A percentile compares a stretch with the other conserved stretches of the same genome.
Conservation (phyloP, 2,329 filamentous ascomycete genomes). For the Sporothrix curviconia region DNA sequence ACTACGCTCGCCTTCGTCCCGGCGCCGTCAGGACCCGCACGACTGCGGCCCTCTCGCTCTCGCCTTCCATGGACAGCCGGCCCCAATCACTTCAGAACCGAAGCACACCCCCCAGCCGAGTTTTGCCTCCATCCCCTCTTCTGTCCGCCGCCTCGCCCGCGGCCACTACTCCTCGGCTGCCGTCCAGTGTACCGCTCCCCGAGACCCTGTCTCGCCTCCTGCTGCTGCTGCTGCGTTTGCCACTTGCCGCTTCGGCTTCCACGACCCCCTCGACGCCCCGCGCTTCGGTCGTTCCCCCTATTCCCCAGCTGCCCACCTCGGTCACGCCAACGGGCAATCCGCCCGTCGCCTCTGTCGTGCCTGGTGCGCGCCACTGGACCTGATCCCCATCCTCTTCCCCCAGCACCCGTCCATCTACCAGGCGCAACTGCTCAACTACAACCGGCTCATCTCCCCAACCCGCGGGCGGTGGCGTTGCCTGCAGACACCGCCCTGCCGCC, state of each 20-base stretch:
- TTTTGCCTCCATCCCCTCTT: slow-evolving; percentile 26
- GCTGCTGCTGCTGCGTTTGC: slow-evolving; percentile 18
- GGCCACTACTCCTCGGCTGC: slow-evolving; percentile 20
- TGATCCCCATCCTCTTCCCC: slow-evolving; percentile 51
- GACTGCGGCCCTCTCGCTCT: slow-evolving; percentile 10
- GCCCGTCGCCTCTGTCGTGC: background rate
- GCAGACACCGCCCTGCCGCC: slow-evolving; percentile 50
- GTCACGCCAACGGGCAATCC: background rate
- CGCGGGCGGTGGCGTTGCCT: slow-evolving; percentile 45
- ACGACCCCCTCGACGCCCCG: background rate
- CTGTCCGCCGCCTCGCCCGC: slow-evolving; percentile 30
- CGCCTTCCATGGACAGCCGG: slow-evolving; percentile 45
- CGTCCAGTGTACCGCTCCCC: slow-evolving; percentile 17
- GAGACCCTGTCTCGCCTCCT: slow-evolving; percentile 20
- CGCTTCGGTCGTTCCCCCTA: background rate
- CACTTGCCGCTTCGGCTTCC: background rate
- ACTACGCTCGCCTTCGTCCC: slow-evolving; percentile 1
- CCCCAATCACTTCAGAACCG: slow-evolving; percentile 42
- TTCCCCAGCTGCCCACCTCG: background rate
- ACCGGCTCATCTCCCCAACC: slow-evolving; percentile 55
- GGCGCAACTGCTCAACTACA: slow-evolving; percentile 58
- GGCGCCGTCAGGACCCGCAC: slow-evolving; percentile 11
- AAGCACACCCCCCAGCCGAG: slow-evolving; percentile 41
- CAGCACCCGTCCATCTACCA: slow-evolving; percentile 56
- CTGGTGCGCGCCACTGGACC: slow-evolving; percentile 40